Evolutionary conservation across 1,284 basidiomycete genomes (phyloP).

Genomic region (Ustilago bromivora): DNA sequence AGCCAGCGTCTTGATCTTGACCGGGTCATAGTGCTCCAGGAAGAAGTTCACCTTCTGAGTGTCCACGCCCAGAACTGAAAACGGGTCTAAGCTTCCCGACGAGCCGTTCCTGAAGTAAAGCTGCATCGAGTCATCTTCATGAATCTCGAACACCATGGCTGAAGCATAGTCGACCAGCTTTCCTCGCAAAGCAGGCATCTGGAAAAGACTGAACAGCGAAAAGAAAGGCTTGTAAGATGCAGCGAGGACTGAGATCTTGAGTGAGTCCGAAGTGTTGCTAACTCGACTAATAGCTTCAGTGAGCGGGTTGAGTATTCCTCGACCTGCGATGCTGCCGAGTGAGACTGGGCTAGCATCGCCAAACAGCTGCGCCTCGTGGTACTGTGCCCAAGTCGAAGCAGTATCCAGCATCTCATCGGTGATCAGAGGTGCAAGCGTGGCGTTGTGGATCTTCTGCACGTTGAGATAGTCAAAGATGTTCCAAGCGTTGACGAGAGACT

Average conservation of each 20-base stretch:
- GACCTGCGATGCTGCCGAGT: slow-evolving; percentile 85
- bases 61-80: slow-evolving; percentile 61
- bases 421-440: slow-evolving; percentile 46
- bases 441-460: slow-evolving; percentile 76
- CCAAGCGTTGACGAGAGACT: slow-evolving; percentile 77
- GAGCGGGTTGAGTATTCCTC: slow-evolving; percentile 80
- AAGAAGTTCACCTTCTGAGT: slow-evolving; percentile 81
- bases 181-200: slow-evolving; percentile 30
- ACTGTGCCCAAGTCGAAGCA: slow-evolving; percentile 75
- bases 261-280: slow-evolving; percentile 80
- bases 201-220: slow-evolving; percentile 80
- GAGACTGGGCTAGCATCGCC: slow-evolving; percentile 75
- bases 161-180: slow-evolving; percentile 80
- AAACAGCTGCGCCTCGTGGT: slow-evolving; percentile 83
- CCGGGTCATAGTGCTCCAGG: slow-evolving; percentile 77
- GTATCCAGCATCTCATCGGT: slow-evolving; percentile 31
- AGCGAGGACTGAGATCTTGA: slow-evolving; percentile 79
- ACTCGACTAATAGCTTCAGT: slow-evolving; percentile 79
- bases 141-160: slow-evolving; percentile 81
- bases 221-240: slow-evolving; percentile 90
- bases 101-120: slow-evolving; percentile 89
- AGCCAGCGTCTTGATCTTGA: slow-evolving; percentile 68
- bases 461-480: slow-evolving; percentile 78
- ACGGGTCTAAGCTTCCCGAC: slow-evolving; percentile 55
- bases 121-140: slow-evolving; percentile 72